phyloP scores from a whole-genome alignment of 2,329 filamentous ascomycete genomes.

The Aspergillus sp. region DNA sequence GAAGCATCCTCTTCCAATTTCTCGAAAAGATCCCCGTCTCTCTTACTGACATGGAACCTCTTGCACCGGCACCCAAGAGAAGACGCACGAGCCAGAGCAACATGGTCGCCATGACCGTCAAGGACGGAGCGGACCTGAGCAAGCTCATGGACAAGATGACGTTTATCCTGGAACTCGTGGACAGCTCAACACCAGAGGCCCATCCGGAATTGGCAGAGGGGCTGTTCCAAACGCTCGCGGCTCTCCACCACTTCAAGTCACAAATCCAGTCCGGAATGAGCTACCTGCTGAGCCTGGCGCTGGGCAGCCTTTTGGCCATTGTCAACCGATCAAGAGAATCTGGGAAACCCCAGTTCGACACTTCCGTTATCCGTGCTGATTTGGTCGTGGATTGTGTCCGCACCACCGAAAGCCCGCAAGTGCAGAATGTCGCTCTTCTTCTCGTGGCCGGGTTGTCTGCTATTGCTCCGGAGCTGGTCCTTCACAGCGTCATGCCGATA shows the following conservation, averaged over 20 bases:
- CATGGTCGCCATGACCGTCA: conserved; percentile 52
- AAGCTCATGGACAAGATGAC: conserved; percentile 67
- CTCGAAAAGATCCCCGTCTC: conserved; percentile 65
- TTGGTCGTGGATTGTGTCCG: conserved; percentile 90
- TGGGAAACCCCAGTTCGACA: conserved; percentile 54
- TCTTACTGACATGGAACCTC: conserved; percentile 59
- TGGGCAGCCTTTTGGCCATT: conserved; percentile 75
- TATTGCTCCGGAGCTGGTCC: conserved; percentile 78
- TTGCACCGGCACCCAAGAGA: conserved; percentile 67
- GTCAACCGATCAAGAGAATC: conserved; percentile 61
- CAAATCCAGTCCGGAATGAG: conserved; percentile 78
- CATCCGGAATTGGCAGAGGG: conserved; percentile 68
- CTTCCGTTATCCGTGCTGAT: conserved; percentile 74
- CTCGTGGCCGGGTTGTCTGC: conserved; percentile 80
- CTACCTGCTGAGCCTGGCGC: conserved; percentile 77
- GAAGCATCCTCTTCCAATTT: conserved; percentile 62
- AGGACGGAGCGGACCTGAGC: conserved; percentile 58
- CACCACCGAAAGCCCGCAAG: conserved; percentile 81
- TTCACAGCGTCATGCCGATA: conserved; percentile 97
- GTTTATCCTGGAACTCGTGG: conserved; percentile 79
- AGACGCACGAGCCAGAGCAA: conserved; percentile 69
- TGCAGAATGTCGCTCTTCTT: conserved; percentile 84
- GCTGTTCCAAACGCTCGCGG: conserved; percentile 76
- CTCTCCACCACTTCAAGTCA: conserved; percentile 75
- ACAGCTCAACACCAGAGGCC: conserved; percentile 65